phyloP scores from a whole-genome alignment of 2,329 filamentous ascomycete species.

The Xylariaceae sp. region DNA sequence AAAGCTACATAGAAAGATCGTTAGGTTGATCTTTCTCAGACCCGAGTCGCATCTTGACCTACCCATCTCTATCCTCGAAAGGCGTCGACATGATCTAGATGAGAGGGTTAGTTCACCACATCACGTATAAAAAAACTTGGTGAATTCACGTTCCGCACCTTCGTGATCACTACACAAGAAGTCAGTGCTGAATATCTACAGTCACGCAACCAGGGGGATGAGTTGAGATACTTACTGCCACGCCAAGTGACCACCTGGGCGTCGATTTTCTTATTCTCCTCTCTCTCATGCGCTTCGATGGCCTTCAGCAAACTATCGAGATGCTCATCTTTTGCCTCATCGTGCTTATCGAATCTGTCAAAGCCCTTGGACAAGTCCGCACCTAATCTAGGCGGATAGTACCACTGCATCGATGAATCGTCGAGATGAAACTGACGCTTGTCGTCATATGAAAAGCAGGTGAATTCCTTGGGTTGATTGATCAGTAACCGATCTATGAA shows the following conservation, averaged over 20 bases:
- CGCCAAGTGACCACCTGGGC: conserved; percentile 87
- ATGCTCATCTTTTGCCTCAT: conserved; percentile 81
- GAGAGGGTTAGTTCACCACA: conserved; percentile 5
- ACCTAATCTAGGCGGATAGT: conserved; percentile 69
- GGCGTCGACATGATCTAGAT: conserved; percentile 75
- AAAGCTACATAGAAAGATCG: conserved; percentile 50
- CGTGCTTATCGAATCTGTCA: conserved; percentile 73
- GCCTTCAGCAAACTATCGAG: conserved; percentile 76
- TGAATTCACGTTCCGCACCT: conserved; percentile 48
- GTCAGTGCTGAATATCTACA: not conserved
- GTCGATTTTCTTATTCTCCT: conserved; percentile 61
- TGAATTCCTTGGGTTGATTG: conserved; percentile 63
- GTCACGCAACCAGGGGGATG: not conserved
- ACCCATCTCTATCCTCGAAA: conserved; percentile 78
- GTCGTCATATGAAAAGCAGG: conserved; percentile 89
- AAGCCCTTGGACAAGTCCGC: conserved; percentile 76
- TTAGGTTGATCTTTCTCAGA: conserved; percentile 1
- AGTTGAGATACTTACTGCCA: conserved; percentile 46
- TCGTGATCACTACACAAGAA: conserved; percentile 70
- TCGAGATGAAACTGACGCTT: conserved; percentile 71
- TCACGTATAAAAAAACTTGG: not conserved
- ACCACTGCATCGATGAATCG: conserved; percentile 78
- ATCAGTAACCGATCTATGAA: not conserved
- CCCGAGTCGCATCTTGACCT: conserved; percentile 27
- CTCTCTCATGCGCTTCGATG: conserved; percentile 66